phyloP scores from a whole-genome alignment of 345 rosid genomes.

The Capsella bursapastoris region DNA sequence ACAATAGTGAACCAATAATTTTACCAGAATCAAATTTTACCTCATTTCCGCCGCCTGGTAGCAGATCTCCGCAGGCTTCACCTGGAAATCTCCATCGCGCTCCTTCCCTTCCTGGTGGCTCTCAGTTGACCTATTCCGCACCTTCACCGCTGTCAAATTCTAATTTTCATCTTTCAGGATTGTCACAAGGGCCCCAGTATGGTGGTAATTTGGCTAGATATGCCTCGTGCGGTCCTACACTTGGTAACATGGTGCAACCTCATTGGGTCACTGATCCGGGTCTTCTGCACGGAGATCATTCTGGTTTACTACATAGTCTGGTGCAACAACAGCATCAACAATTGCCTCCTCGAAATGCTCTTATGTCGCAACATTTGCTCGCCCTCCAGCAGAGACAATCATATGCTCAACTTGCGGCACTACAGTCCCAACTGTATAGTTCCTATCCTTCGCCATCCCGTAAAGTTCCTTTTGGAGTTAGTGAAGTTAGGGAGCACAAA shows the following conservation, averaged over 20 bases:
- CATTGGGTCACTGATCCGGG: slow-evolving; percentile 89
- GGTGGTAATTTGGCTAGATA: slow-evolving; percentile 72
- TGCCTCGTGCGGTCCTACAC: slow-evolving; percentile 68
- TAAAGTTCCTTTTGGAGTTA: slow-evolving; percentile 59
- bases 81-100: slow-evolving; percentile 55
- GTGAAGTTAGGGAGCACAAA: slow-evolving; percentile 72
- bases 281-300: slow-evolving; percentile 74
- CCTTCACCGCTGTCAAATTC: slow-evolving; percentile 70
- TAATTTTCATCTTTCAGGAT: slow-evolving; percentile 59
- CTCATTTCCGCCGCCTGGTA: slow-evolving; percentile 90
- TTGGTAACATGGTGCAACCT: slow-evolving; percentile 73
- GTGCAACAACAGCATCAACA: slow-evolving; percentile 64
- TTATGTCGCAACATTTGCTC: slow-evolving; percentile 60
- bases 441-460: slow-evolving; percentile 67
- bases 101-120: slow-evolving; percentile 57
- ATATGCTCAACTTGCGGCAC: slow-evolving; percentile 66
- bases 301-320: slow-evolving; percentile 65
- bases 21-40: slow-evolving; percentile 74
- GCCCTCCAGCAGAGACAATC: slow-evolving; percentile 71
- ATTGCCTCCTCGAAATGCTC: slow-evolving; percentile 68
- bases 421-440: slow-evolving; percentile 75
- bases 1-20: slow-evolving; percentile 68
- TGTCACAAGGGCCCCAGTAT: slow-evolving; percentile 67
- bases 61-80: slow-evolving; percentile 63
- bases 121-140: slow-evolving; percentile 58